phyloP scores from a whole-genome alignment of 1,284 basidiomycete species.

The Leucoagaricus sp. region DNA sequence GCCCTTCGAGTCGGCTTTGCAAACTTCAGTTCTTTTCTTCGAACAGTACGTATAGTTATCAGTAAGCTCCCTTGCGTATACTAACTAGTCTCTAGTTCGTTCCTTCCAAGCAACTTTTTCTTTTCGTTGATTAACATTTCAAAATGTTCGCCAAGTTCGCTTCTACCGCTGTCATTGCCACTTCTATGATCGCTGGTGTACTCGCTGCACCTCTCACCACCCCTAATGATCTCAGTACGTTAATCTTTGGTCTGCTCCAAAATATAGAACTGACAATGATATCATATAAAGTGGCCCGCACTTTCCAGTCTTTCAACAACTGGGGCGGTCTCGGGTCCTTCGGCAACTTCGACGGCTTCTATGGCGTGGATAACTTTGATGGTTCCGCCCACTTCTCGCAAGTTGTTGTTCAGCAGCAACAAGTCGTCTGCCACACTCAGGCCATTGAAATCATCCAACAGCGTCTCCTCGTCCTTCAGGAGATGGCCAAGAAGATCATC shows the following conservation, averaged over 20 bases:
- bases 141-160: conserved; percentile 32
- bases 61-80: neutral
- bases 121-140: conserved; percentile 19
- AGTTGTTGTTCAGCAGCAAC: conserved; percentile 26
- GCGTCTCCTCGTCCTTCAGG: conserved; percentile 37
- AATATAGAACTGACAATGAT: neutral
- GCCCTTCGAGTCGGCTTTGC: conserved; percentile 14
- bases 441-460: conserved; percentile 37
- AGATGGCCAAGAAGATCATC: conserved; percentile 41
- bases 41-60: conserved; percentile 14
- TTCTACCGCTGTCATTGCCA: conserved; percentile 18
- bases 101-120: conserved; percentile 15
- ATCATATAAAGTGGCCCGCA: conserved; percentile 19
- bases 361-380: conserved; percentile 41
- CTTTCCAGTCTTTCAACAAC: conserved; percentile 28
- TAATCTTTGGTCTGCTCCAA: neutral
- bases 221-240: conserved; percentile 12
- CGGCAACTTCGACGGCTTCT: conserved; percentile 42
- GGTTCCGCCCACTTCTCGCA: conserved; percentile 26
- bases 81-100: neutral
- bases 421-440: conserved; percentile 36
- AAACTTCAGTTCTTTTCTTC: conserved; percentile 16
- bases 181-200: conserved; percentile 26
- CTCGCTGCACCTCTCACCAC: conserved; percentile 25
- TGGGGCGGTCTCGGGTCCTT: conserved; percentile 38